Percentiles rank a stretch among this genome's conserved stretches.
Evolutionary conservation across 177 flowering plant genomes (phyloP).

Genomic region (Vitis hybrid): DNA sequence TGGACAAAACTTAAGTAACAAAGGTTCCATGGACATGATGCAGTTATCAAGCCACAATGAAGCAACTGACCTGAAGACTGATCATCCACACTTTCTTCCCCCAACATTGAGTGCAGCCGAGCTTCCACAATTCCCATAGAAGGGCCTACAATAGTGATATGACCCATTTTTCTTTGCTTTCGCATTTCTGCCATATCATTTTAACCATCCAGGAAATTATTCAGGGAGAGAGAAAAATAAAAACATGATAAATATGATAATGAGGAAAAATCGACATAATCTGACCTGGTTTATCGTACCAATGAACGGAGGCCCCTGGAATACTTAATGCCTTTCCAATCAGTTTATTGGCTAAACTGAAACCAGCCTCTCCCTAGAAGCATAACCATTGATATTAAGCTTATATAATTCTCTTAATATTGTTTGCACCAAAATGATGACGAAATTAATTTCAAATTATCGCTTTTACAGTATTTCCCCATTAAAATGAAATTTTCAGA

Average conservation of each 20-base stretch:
- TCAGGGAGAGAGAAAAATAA: not conserved
- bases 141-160: slow-evolving; percentile 84
- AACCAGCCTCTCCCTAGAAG: slow-evolving; percentile 82
- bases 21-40: not conserved
- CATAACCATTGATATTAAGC: slow-evolving; percentile 2
- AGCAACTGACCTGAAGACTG: slow-evolving; percentile 38
- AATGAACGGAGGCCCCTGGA: slow-evolving; percentile 88
- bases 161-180: slow-evolving; percentile 97
- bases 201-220: not conserved
- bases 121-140: slow-evolving; percentile 71
- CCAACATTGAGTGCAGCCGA: slow-evolving; percentile 47
- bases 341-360: slow-evolving; percentile 64
- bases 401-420: not conserved
- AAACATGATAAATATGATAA: not conserved
- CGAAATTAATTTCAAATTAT: not conserved
- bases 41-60: not conserved
- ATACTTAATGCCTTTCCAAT: slow-evolving; percentile 67
- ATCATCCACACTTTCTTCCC: slow-evolving; percentile 36
- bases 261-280: slow-evolving; percentile 2
- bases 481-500: too few relatives aligned
- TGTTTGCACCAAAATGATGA: not conserved
- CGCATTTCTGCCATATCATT: slow-evolving; percentile 63
- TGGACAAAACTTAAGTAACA: not conserved
- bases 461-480: not conserved
- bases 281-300: slow-evolving; percentile 97